Base-by-base conservation (phyloP, 208 protist genomes). In the Herpetomonas samuelpessoai region DNA sequence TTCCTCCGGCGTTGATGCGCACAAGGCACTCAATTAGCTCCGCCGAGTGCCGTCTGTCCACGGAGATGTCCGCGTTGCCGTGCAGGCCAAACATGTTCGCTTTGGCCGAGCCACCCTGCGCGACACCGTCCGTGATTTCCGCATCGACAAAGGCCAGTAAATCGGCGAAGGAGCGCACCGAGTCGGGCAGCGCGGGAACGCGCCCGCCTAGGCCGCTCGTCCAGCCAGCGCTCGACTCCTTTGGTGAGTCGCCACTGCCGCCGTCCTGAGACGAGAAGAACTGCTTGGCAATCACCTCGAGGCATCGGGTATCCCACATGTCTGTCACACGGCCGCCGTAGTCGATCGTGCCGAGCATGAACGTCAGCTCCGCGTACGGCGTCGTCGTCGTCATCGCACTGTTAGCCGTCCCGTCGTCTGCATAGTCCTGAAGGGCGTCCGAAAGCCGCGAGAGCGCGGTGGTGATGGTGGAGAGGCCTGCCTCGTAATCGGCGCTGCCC, bases 321-420 rank as follows among this genome's bases (percentile, higher is more conserved):
- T 97, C 93, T 10, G 96, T 98, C 9, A 98, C 92, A 18, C 93
- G 77, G 12, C 96, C 96, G 50, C 95, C 93, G 65, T 97, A 98
- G 79, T 97, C 91, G 45, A 98, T 96, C 45, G 93, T 79, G 64
- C 88, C 92, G 30, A 92, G 79, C 80, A 98, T 91, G 72, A 93
- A 97, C 28, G 58, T 63, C 38, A 98, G 65, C 58, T 91, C 93
- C 66, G 68, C 65, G 59, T 80, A 96, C 35, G 92, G 91, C 14
- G 88, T 47, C 1, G 49, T 19, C 29, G 58, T 16, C 52, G 72
- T 68, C n/a, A n/a, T n/a, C n/a, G n/a, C n/a, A n/a, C n/a, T n/a
- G n/a, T n/a, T n/a, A n/a, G n/a, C n/a, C n/a, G n/a, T n/a, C n/a
- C n/a, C n/a, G 19, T 74, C 67, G 49, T 10, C 44, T 25, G 38